Conservation (phyloP, 176 grass and related monocot genomes). For the Sorghum bicolor region Sorghum_bicolor_NCBIv3 NC_012879.2:39001-39500, state of each 20-base stretch:
- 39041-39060: conserved; percentile 98
- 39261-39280: neutral
- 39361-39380: neutral
- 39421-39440: neutral
- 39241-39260: neutral
- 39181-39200: neutral
- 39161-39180: neutral
- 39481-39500: neutral
- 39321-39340: neutral
- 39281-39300: conserved; percentile 10
- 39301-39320: neutral
- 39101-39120: conserved; percentile 10
- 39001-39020: conserved; percentile 78
- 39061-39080: conserved; percentile 61
- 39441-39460: conserved; percentile 17
- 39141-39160: neutral
- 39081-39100: conserved; percentile 14
- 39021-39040: conserved; percentile 89
- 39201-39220: conserved; percentile 9
- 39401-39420: neutral
- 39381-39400: neutral
- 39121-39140: neutral
- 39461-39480: neutral
- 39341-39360: conserved; percentile 8
- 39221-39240: neutral